These are phyloP conservation scores for Candida pseudoviswanathii DNA, from an alignment of 1,139 yeast genomes.

Conservation along the genomic window DNA sequence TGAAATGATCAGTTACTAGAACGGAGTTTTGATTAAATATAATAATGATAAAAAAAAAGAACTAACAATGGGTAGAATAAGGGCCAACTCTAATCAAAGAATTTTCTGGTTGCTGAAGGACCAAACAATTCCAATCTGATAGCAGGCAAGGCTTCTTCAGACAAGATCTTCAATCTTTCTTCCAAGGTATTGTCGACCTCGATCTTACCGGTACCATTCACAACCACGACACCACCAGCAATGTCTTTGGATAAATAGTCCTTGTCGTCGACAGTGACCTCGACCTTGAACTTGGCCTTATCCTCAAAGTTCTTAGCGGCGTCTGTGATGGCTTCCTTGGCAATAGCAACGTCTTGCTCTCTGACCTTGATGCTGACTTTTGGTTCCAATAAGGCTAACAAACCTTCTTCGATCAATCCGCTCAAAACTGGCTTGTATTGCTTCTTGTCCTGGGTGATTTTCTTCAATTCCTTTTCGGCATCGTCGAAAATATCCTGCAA, in stretches of 20 bases:
- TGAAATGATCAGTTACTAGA: constrained; percentile 1
- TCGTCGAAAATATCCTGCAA: constrained; percentile 72
- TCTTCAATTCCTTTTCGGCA: constrained; percentile 64
- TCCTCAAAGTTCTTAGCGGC: constrained; percentile 68
- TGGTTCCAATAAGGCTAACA: constrained; percentile 73
- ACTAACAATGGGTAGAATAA: not conserved
- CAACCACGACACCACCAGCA: constrained; percentile 85
- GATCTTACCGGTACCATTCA: constrained; percentile 76
- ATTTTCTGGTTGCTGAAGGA: constrained; percentile 81
- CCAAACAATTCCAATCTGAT: constrained; percentile 92
- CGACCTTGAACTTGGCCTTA: constrained; percentile 53
- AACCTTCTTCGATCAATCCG: constrained; percentile 83
- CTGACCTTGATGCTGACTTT: constrained; percentile 66
- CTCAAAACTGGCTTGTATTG: constrained; percentile 70
- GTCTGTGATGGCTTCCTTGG: constrained; percentile 61
- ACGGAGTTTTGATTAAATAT: not conserved
- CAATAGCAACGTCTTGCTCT: constrained; percentile 65
- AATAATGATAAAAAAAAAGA: not conserved
- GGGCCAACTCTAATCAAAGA: constrained; percentile 62
- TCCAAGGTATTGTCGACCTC: constrained; percentile 91
- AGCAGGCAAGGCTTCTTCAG: constrained; percentile 88
- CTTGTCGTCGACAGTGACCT: constrained; percentile 55
- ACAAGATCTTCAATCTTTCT: constrained; percentile 83
- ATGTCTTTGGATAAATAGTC: constrained; percentile 58
- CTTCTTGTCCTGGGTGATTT: constrained; percentile 46